Percentiles rank a stretch among this genome's conserved stretches.
phyloP scores from a whole-genome alignment of 768 basidiomycete species.

The Pleurotus sapidus region DNA sequence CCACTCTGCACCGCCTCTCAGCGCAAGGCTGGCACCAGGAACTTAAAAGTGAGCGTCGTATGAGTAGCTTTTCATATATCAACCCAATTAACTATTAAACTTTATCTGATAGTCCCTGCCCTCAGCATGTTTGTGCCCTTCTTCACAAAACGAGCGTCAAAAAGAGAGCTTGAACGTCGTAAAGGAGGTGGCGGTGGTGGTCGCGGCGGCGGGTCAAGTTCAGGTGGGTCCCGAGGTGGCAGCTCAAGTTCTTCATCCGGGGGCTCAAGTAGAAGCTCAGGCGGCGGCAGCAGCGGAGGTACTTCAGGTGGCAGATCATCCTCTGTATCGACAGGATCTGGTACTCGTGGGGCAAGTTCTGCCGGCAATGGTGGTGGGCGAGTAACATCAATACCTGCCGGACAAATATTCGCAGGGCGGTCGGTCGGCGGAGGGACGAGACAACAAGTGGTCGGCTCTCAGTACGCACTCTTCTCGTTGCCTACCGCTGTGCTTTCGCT shows the following conservation, averaged over 20 bases:
- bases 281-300: constrained; percentile 5
- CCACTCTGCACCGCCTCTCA: no score
- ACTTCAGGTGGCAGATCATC: background rate
- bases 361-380: constrained; percentile 21
- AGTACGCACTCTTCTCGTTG: constrained; percentile 22
- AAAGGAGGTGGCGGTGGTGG: constrained; percentile 33
- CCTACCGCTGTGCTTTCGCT: background rate
- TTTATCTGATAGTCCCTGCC: no score
- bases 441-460: constrained; percentile 33
- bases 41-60: no score
- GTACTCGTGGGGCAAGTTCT: constrained; percentile 13
- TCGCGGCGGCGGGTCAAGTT: constrained; percentile 11
- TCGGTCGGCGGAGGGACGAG: constrained; percentile 44
- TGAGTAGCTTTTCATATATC: no score
- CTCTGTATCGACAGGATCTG: constrained; percentile 11
- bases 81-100: no score
- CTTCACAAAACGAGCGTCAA: constrained; percentile 12
- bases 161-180: constrained; percentile 12
- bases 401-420: constrained; percentile 37
- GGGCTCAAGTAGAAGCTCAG: constrained; percentile 10
- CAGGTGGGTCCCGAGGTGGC: constrained; percentile 3
- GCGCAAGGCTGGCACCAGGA: no score
- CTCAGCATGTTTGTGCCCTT: constrained; percentile 28
- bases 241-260: constrained; percentile 19
- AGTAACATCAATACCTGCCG: constrained; percentile 28